Conservation (phyloP, 1,284 basidiomycete species). For the Sporisorium graminicola region DNA sequence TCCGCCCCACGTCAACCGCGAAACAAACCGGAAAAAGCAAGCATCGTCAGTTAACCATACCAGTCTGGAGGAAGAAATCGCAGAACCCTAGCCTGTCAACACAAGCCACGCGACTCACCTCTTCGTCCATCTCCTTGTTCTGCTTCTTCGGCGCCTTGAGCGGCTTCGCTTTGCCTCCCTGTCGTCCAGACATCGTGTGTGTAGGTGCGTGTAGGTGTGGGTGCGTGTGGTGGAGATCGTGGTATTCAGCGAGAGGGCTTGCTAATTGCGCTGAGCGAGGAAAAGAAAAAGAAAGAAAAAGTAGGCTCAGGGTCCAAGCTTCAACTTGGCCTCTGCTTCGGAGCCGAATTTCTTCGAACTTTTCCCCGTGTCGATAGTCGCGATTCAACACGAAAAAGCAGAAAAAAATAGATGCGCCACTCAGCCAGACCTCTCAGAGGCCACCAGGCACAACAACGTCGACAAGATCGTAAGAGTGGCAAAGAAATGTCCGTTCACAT, state of each 20-base stretch:
- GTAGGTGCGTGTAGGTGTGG: not conserved
- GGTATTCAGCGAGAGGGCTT: not conserved
- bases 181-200: conserved; percentile 58
- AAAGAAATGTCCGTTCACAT: conserved; percentile 20
- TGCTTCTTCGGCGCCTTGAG: conserved; percentile 65
- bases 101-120: conserved; percentile 41
- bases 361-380: not conserved
- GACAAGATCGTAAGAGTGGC: no score
- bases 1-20: not conserved
- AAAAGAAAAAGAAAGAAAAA: not conserved
- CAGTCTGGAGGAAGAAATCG: no score
- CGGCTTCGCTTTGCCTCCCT: conserved; percentile 66
- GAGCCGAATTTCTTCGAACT: conserved; percentile 13
- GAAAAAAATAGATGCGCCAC: not conserved
- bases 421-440: not conserved
- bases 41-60: not conserved
- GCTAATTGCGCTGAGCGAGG: not conserved
- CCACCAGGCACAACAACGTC: not conserved
- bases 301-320: conserved; percentile 35
- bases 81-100: no score
- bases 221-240: not conserved
- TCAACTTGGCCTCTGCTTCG: no score
- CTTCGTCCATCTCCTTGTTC: conserved; percentile 62
- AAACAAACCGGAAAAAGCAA: not conserved
- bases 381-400: not conserved